Evolutionary conservation across 2,329 filamentous ascomycete species (phyloP), one percentile per base, ranked within the genome.

Genomic region (Tolypocladium guangdongense): DNA sequence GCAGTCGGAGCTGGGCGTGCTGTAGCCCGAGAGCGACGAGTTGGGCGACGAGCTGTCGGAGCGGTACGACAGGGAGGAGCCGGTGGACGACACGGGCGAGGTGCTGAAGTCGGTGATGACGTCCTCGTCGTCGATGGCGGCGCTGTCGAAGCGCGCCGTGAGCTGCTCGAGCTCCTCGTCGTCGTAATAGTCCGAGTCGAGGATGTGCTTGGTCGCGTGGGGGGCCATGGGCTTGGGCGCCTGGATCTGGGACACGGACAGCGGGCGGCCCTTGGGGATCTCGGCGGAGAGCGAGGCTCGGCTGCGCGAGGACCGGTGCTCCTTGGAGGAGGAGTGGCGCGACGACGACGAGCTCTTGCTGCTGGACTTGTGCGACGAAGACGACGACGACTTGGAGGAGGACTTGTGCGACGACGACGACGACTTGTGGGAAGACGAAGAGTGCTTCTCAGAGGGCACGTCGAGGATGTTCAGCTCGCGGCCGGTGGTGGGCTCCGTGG

Each of bases 391-490:
- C 60, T 55, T 56, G 57, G 77, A 74, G 32, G 62, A 64, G 46
- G 59, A 60, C 46, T 67, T 72, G 63, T 71, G 72, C 46, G 67
- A 66, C 36, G 67, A 68, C 38, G 53, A 43, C 45, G 51, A 55
- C 43, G 68, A 71, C 50, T 54, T 59, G 52, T 68, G 69, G 38
- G 56, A 55, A 10, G 56, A 58, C 7, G 69, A 63, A 53, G 73
- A 76, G 38, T 43, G 39, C 51, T 51, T 58, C 56, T 65, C 64
- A 37, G 63, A 80, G 69, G 90, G 88, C 57, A 96, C 88, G 71
- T 97, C 91, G 72, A 99, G 89, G 74, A 96, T 89, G 82, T 99
- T 99, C 64, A 99, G 82, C 74, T 91, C 90, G 71, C 93, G 92
- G 75, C 91, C 90, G 54, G 93, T 97, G 71, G 91, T 97, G 69